phyloP scores from a whole-genome alignment of 1,284 basidiomycete species.

The Rhodofomes roseus region DNA sequence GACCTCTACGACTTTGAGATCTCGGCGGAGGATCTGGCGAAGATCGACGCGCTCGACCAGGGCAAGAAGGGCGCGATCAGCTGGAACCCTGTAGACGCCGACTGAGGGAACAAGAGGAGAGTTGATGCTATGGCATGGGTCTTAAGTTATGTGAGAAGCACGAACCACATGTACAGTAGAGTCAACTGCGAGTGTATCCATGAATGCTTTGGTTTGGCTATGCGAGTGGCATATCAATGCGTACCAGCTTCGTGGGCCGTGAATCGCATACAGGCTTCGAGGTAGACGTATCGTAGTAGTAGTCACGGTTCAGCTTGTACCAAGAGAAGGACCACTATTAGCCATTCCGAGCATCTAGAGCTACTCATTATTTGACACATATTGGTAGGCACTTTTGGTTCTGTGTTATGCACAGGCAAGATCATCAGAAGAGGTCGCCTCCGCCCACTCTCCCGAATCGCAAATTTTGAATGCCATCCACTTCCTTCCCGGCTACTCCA shows the following conservation, averaged over 20 bases:
- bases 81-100: constrained; percentile 46
- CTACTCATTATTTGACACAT: not conserved
- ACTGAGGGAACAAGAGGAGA: not conserved
- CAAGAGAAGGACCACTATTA: not conserved
- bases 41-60: constrained; percentile 44
- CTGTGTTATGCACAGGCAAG: not conserved
- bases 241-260: too few species aligned
- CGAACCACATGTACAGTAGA: too few species aligned
- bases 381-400: not conserved
- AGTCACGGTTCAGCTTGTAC: not conserved
- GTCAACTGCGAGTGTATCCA: too few species aligned
- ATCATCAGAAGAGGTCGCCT: not conserved
- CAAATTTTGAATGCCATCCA: constrained; percentile 21
- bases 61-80: constrained; percentile 43
- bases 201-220: too few species aligned
- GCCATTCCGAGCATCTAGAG: not conserved
- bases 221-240: too few species aligned
- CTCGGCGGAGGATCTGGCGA: constrained; percentile 42
- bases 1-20: constrained; percentile 55
- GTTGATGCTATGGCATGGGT: too few species aligned
- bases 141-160: too few species aligned
- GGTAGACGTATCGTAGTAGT: too few species aligned
- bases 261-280: too few species aligned
- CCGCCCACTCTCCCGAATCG: constrained; percentile 24
- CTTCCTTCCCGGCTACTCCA: constrained; percentile 23